Base-by-base conservation (phyloP, 495 filamentous ascomycete genomes). In the Friedmanniomyces endolithicus region DNA sequence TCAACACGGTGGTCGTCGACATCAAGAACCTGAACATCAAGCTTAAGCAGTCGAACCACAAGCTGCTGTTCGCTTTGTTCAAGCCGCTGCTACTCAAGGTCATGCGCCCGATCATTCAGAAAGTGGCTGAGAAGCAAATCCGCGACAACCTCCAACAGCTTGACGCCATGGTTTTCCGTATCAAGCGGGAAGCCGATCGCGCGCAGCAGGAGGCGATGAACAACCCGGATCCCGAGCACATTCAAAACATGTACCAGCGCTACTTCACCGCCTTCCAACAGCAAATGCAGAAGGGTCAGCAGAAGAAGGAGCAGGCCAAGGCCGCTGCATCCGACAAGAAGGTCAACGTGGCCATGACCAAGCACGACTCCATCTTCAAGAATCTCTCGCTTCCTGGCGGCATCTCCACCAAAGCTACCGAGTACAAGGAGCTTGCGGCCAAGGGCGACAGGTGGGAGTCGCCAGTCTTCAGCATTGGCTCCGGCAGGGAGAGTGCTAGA, bases 371-470 rank as follows among this genome's bases (percentile, higher is more conserved):
- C 57, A 84, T 95, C 50, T 94, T 97, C 83, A 83, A 84, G 48
- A 76, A 87, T 63, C 82, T 98, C 68, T 78, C 84, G 46, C 78
- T 98, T 1, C 90, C 90, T 23, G 89, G 89, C 51, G 89, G 89
- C 55, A 90, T 95, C 68, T 88, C 85, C 52, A 84, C 78, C 72
- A 96, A 95, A 78, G 90, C 92, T 19, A 94, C 90, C 50, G 86
- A 95, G 69, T 97, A 90, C 75, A 88, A 82, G 68, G 82, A 96
- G 41, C 74, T 95, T 37, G 87, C 92, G 14, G 72, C 74, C 51
- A 88, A 88, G 76, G 92, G 94, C 48, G 84, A 96, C 61, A 83
- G 82, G 68, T 98, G 92, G 92, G 84, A 95, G 72, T 90, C 84
- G 27, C 88, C 94, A 29, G 81, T 98, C 63, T 98, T 98, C 75